Evolutionary conservation across 179 eudicot genomes (phyloP).

Genomic region (Monotropa hypopitys): DNA sequence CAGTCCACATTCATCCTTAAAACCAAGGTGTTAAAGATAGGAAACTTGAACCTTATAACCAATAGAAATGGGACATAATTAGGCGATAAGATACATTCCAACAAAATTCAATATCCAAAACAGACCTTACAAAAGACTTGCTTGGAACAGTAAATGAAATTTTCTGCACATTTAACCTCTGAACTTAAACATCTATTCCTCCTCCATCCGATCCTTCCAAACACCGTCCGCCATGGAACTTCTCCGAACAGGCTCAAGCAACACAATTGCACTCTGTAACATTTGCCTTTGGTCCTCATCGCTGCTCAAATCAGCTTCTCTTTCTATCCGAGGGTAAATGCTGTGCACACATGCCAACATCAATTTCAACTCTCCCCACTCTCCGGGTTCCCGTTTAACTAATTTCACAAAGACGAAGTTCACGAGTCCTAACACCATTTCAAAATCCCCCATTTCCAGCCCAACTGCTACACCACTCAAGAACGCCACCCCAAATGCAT

Average conservation of each 20-base stretch:
- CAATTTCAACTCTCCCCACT: constrained; percentile 35
- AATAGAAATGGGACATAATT: too few species aligned
- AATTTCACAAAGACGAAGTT: constrained; percentile 48
- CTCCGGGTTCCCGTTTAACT: constrained; percentile 17
- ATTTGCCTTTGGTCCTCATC: constrained; percentile 25
- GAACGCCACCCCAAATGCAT: constrained; percentile 43
- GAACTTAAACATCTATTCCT: constrained; percentile 2
- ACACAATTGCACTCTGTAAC: constrained; percentile 30
- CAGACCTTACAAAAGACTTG: too few species aligned
- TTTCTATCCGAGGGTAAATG: constrained; percentile 43
- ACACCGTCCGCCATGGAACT: constrained; percentile 15
- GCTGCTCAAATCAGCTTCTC: constrained; percentile 22
- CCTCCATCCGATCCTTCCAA: constrained; percentile 18
- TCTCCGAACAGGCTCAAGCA: constrained; percentile 56
- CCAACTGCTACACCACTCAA: constrained; percentile 29
- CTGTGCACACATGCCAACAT: constrained; percentile 31
- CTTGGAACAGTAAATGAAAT: neutral
- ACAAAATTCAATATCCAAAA: too few species aligned
- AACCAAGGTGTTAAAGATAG: too few species aligned
- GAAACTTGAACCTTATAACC: too few species aligned
- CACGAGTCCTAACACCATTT: constrained; percentile 40
- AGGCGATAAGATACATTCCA: too few species aligned
- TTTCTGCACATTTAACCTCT: neutral
- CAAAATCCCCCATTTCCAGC: constrained; percentile 47
- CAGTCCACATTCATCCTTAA: too few species aligned